A percentile compares a stretch with the other conserved stretches of the same genome.
phyloP scores from a whole-genome alignment of 257 asterid species.

The Petunia axillaris region DNA sequence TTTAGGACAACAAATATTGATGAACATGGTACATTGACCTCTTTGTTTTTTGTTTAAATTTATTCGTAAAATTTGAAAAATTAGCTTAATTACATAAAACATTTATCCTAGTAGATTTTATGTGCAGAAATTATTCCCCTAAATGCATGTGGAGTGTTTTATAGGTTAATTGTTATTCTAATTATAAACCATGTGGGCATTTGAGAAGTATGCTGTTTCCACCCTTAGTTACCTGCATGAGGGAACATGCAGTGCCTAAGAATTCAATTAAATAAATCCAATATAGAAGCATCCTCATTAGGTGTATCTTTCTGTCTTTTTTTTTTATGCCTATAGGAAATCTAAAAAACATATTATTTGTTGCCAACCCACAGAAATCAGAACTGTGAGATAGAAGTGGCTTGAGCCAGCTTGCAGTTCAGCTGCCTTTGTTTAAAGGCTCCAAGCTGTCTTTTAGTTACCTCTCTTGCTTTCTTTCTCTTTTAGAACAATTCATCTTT shows the following conservation, averaged over 20 bases:
- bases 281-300: constrained; percentile 36
- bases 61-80: background rate
- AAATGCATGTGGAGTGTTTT: constrained; percentile 18
- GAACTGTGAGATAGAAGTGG: constrained; percentile 24
- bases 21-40: background rate
- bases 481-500: background rate
- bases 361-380: constrained; percentile 29
- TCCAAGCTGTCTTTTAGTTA: background rate
- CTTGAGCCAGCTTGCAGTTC: constrained; percentile 32
- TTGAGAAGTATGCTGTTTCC: background rate
- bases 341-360: background rate
- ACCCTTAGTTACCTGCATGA: background rate
- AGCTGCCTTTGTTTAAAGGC: constrained; percentile 25
- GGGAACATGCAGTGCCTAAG: constrained; percentile 37
- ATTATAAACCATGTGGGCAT: constrained; percentile 19
- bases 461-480: background rate
- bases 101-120: constrained; percentile 1
- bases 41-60: background rate
- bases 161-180: background rate
- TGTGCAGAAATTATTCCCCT: background rate
- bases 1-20: background rate
- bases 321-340: background rate
- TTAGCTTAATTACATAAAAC: background rate
- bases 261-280: background rate
- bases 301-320: constrained; percentile 35